Conservation (phyloP, 257 asterid species). For the Scutellaria galericulata region DNA sequence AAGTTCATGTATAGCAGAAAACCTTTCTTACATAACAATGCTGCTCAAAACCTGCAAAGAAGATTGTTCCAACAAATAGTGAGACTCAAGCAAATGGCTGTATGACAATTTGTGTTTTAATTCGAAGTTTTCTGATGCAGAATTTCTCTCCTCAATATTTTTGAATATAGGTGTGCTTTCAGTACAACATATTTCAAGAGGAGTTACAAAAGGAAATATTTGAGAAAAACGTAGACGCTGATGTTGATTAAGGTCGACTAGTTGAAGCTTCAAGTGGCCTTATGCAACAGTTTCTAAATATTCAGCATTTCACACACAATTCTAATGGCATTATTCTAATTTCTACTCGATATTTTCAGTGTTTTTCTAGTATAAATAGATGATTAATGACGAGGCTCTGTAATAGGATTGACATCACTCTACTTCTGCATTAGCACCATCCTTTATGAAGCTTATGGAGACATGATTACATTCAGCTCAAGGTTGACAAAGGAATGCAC, state of each 20-base stretch:
- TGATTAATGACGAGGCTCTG: neutral
- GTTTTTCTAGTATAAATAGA: neutral
- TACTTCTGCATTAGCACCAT: conserved; percentile 8
- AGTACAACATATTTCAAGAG: neutral
- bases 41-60: conserved; percentile 19
- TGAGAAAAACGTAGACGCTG: neutral
- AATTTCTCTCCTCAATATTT: neutral
- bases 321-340: neutral
- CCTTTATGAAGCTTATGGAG: neutral
- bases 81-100: neutral
- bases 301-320: neutral
- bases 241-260: neutral
- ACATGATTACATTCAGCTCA: conserved; percentile 4
- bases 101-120: too few relatives aligned
- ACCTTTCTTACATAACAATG: neutral
- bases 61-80: neutral
- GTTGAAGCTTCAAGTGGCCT: conserved; percentile 13
- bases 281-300: neutral
- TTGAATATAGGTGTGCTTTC: neutral
- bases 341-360: too few relatives aligned
- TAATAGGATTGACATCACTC: neutral
- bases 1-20: neutral
- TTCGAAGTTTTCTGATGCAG: neutral
- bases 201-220: neutral
- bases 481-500: neutral